phyloP scores from a whole-genome alignment of 331 rosid genomes.

The Quercus phellos region DNA sequence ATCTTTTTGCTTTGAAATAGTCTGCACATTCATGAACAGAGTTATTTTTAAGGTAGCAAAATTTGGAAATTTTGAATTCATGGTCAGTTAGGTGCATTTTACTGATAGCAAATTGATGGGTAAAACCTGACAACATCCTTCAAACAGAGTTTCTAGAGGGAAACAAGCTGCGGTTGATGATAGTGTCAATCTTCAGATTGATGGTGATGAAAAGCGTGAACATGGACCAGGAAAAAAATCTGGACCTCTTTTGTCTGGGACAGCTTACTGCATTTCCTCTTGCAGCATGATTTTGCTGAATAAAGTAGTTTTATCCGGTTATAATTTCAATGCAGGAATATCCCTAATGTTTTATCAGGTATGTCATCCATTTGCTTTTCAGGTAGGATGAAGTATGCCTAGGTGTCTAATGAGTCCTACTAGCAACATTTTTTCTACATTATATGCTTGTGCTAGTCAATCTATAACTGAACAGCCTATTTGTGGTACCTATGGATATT shows the following conservation, averaged over 20 bases:
- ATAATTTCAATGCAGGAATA: constrained; percentile 78
- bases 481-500: not conserved
- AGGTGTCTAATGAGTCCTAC: not conserved
- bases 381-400: not conserved
- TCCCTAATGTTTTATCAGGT: constrained; percentile 92
- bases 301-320: constrained; percentile 70
- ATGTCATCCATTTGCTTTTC: not conserved
- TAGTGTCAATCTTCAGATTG: constrained; percentile 17
- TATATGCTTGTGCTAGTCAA: not conserved
- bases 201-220: constrained; percentile 47
- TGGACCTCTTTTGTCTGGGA: constrained; percentile 71
- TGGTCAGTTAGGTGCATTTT: constrained; percentile 11
- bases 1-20: not conserved
- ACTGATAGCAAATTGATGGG: constrained; percentile 5
- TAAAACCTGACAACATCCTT: constrained; percentile 7
- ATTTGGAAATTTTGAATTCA: not conserved
- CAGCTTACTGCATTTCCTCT: constrained; percentile 82
- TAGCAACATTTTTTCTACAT: not conserved
- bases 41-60: not conserved
- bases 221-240: constrained; percentile 52
- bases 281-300: constrained; percentile 90
- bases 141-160: constrained; percentile 53
- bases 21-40: not conserved
- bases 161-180: constrained; percentile 36
- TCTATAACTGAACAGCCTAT: not conserved